Evolutionary conservation across 2,329 filamentous ascomycete genomes (phyloP).

Genomic region (Fusarium piperis): DNA sequence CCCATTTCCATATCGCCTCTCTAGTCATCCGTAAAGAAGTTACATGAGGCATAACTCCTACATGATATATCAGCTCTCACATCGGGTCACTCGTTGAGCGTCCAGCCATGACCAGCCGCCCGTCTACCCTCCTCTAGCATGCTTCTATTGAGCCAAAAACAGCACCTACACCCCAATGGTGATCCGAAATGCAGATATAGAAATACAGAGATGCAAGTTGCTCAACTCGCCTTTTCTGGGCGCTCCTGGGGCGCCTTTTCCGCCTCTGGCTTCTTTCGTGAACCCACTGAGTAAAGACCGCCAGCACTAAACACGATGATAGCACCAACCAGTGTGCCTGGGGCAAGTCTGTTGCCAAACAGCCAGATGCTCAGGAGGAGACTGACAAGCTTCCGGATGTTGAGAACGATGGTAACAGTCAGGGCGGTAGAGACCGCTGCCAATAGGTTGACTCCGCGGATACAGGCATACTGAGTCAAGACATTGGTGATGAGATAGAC

Average conservation of each 20-base stretch:
- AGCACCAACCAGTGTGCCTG: constrained; percentile 82
- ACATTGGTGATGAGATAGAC: constrained; percentile 80
- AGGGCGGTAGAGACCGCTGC: constrained; percentile 88
- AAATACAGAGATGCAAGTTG: background rate
- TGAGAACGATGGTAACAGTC: constrained; percentile 95
- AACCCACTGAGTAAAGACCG: constrained; percentile 88
- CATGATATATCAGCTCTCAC: no score
- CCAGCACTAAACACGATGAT: constrained; percentile 89
- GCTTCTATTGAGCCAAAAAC: background rate
- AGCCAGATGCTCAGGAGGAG: constrained; percentile 91
- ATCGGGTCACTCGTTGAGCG: no score
- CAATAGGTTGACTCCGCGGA: constrained; percentile 94
- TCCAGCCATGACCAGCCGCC: background rate
- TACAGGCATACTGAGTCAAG: constrained; percentile 92
- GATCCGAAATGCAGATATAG: background rate
- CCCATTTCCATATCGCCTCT: background rate
- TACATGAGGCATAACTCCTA: no score
- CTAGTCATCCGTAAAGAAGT: background rate
- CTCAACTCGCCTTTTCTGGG: constrained; percentile 33
- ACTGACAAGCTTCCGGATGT: constrained; percentile 93
- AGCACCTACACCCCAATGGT: constrained; percentile 12
- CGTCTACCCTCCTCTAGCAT: background rate
- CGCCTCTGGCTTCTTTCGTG: constrained; percentile 41
- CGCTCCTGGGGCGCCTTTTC: constrained; percentile 7
- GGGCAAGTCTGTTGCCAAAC: constrained; percentile 85